Percentiles rank a stretch among this genome's conserved stretches.
phyloP scores from a whole-genome alignment of 192 early-diverging fungal genomes.

The Backusella parvicylindrica region DNA sequence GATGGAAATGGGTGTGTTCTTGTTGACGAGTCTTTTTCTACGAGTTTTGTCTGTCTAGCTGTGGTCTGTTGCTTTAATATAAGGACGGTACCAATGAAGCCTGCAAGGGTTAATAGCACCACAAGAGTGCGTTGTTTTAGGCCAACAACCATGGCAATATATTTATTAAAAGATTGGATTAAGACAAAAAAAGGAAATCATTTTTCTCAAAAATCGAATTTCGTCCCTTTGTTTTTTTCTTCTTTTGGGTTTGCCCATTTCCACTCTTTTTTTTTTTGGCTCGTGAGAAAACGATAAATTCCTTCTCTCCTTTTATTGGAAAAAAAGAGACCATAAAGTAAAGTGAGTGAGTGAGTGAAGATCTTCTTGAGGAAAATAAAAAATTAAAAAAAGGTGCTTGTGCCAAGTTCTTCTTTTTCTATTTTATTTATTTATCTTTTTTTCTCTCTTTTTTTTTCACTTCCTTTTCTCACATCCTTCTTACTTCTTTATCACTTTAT shows the following conservation, averaged over 20 bases:
- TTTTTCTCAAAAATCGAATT: background rate
- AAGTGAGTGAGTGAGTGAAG: background rate
- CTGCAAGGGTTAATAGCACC: background rate
- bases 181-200: background rate
- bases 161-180: background rate
- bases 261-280: background rate
- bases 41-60: background rate
- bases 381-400: background rate
- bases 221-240: background rate
- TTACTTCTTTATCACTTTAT: background rate
- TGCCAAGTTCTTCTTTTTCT: slow-evolving; percentile 9
- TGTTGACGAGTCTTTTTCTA: background rate
- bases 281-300: background rate
- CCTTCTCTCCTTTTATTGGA: background rate
- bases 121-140: background rate
- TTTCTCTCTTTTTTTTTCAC: background rate
- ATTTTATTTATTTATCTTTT: background rate
- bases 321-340: background rate
- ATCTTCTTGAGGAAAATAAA: background rate
- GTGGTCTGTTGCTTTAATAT: background rate
- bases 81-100: background rate
- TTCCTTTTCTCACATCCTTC: background rate
- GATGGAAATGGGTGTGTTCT: background rate
- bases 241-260: background rate
- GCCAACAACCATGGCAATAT: background rate